phyloP scores from a whole-genome alignment of 2,329 filamentous ascomycete genomes.

The Juglanconis oblonga region DNA sequence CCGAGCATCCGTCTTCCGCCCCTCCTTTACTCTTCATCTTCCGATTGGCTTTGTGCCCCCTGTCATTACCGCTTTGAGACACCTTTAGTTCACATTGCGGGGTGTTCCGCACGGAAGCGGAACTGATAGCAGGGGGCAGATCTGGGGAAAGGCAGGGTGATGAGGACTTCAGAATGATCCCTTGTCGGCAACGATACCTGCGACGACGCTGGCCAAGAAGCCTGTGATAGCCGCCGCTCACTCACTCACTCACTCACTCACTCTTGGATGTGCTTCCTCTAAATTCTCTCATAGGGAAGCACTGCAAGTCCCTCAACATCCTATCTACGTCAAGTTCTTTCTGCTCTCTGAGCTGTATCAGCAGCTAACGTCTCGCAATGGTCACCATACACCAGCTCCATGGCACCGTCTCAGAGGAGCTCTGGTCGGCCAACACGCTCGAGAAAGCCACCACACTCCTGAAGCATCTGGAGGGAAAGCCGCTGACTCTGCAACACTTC shows the following conservation, averaged over 20 bases:
- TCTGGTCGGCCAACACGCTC: constrained; percentile 27
- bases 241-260: too few relatives aligned
- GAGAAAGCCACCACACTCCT: constrained; percentile 26
- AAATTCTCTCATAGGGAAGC: background rate
- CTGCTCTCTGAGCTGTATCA: too few relatives aligned
- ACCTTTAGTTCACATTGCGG: background rate
- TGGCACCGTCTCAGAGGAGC: constrained; percentile 8
- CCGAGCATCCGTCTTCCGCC: constrained; percentile 17
- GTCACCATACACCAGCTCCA: background rate
- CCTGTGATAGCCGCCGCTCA: background rate
- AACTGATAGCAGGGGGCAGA: background rate
- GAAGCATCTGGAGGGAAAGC: background rate
- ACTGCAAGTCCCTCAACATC: background rate
- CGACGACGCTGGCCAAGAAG: background rate
- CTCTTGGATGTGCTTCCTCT: background rate
- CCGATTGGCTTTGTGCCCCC: constrained; percentile 12
- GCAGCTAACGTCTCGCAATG: background rate
- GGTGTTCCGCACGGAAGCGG: constrained; percentile 10
- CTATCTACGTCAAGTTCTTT: background rate
- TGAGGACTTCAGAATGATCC: background rate
- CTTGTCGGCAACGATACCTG: background rate
- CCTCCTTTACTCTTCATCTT: background rate
- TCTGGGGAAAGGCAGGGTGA: background rate
- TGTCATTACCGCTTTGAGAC: background rate
- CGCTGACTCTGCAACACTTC: constrained; percentile 23